These are phyloP conservation scores for Citrus trifoliata DNA, from an alignment of 345 rosid species.

Conservation along the genomic window DNA sequence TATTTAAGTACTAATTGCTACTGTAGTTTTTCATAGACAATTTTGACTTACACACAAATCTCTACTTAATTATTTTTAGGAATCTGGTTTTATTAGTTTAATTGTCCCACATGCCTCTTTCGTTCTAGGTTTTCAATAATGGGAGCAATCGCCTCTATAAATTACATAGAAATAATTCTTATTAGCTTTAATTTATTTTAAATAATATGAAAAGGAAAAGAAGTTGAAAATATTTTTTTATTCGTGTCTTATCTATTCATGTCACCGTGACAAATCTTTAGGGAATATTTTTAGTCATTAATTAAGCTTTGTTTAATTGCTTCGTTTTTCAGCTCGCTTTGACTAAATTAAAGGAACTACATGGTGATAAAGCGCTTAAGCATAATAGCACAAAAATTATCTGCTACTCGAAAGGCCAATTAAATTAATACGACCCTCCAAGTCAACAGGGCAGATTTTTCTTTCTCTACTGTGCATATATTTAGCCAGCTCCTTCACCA, in stretches of 20 bases:
- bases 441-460: no score
- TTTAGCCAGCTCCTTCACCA: no score
- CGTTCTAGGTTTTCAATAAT: neutral
- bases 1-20: no score
- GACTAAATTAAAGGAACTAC: no score
- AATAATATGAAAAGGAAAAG: neutral
- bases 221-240: neutral
- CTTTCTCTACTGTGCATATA: no score
- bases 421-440: no score
- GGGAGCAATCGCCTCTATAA: neutral
- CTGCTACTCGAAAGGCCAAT: no score
- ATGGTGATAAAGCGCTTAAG: no score
- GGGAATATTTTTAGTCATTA: neutral
- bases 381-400: no score
- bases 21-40: no score
- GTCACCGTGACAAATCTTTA: neutral
- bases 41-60: neutral
- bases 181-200: no score
- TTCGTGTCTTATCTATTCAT: neutral
- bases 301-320: neutral
- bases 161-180: neutral
- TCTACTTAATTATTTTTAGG: neutral
- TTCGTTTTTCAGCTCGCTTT: neutral
- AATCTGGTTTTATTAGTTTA: conserved; percentile 9
- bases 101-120: conserved; percentile 20